Conservation (phyloP, 805 yeast species). For the Candida berthetii region DNA sequence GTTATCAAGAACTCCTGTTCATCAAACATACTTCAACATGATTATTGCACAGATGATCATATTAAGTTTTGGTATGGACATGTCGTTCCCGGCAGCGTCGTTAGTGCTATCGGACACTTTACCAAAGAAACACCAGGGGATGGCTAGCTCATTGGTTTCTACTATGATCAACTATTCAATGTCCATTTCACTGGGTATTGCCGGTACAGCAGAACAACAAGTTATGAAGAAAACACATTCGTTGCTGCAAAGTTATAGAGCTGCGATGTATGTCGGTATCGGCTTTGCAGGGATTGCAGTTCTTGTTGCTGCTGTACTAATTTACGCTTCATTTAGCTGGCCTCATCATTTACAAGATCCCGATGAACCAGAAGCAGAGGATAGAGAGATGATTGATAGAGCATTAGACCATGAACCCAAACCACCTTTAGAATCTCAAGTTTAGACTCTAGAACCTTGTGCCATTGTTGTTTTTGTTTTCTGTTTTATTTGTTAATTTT, state of each 20-base stretch:
- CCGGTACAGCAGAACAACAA: conserved; percentile 56
- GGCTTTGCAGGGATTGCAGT: conserved; percentile 53
- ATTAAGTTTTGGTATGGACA: conserved; percentile 70
- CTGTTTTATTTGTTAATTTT: too few relatives aligned
- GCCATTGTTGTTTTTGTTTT: too few relatives aligned
- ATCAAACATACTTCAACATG: conserved; percentile 55
- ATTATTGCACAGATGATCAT: conserved; percentile 50
- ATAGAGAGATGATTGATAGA: too few relatives aligned
- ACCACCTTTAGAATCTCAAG: too few relatives aligned
- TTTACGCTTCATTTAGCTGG: not conserved
- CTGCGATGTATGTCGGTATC: conserved; percentile 53
- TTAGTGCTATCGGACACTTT: conserved; percentile 52
- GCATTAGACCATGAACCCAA: too few relatives aligned
- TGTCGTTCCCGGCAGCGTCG: conserved; percentile 72
- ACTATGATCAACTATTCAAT: conserved; percentile 70
- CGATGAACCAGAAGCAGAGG: too few relatives aligned
- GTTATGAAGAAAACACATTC: conserved; percentile 20
- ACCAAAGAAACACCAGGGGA: conserved; percentile 64
- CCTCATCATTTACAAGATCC: not conserved
- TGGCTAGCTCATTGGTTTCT: conserved; percentile 69
- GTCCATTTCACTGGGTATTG: conserved; percentile 64
- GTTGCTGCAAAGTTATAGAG: conserved; percentile 40
- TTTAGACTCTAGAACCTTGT: too few relatives aligned
- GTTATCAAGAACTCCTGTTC: conserved; percentile 48
- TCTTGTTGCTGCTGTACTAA: conserved; percentile 1